Base-by-base conservation (phyloP, 2,329 filamentous ascomycete species). In the Cucurbitaria berberidis region DNA sequence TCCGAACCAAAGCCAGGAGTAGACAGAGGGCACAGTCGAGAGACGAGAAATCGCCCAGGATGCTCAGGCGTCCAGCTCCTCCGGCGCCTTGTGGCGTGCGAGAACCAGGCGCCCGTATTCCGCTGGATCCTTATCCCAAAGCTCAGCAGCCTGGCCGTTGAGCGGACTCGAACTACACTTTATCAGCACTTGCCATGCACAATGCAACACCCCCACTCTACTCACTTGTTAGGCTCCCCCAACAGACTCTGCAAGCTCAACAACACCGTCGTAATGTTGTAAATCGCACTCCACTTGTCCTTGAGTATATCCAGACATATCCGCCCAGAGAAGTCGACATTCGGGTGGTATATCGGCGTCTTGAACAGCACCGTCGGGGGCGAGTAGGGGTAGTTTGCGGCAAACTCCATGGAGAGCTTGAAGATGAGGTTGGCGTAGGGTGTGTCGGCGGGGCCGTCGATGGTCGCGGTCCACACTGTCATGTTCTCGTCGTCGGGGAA, bases 291-390 rank as follows among this genome's bases (percentile, higher is more conserved):
- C 95, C 95, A 99, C 81, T 97, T 97, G 77, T 98, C 95, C 83
- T 97, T 98, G 62, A 99, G 83, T 64, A 99, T 99, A 72, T 99
- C 96, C 56, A 99, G 83, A 76, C 95, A 99, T 77, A 99, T 99
- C 51, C 95, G 86, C 35, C 95, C 95, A 3, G 90, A 93, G 80
- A 99, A 97, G 79, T 99, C 95, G 66, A 99, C 91, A 69, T 99
- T 99, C 48, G 95, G 95, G 77, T 99, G 95, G 82, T 98, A 99
- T 78, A 99, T 97, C 32, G 95, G 95, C 6, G 96, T 99, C 81
- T 93, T 96, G 86, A 97, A 99, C 54, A 96, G 84, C 16, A 99
- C 95, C 2, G 89, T 91, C 0, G 95, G 95, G 19, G 95, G 86
- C 1, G 88, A 85, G 76, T 97, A 97, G 9, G 95, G 95, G 74